Base-by-base conservation (phyloP, 805 yeast species). In the Yamadazyma takamatsuzukensis region DNA sequence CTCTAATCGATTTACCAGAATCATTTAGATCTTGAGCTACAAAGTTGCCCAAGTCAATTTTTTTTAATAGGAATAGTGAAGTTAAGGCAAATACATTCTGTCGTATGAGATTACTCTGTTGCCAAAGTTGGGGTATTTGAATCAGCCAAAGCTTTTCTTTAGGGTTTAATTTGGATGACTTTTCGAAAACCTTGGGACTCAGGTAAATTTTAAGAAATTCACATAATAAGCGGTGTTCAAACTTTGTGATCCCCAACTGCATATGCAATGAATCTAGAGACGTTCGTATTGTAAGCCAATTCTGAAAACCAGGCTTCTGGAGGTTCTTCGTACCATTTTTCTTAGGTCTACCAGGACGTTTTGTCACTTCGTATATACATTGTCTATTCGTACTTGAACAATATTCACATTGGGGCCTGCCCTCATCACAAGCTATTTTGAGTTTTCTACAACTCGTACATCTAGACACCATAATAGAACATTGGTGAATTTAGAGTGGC, bases 401-500 rank as follows among this genome's bases (percentile, higher is more conserved):
- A 35, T 53, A 53, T 26, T 53, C 59, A 32, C 59, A 53, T 7
- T 36, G 16, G 4, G 59, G 59, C 27, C 34, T 37, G 6, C 39
- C 51, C 21, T 48, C 55, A 29, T 53, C 40, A 33, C 57, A 53
- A 50, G 48, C 26, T 4, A 19, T 25, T 18, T 34, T 40, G n/a
- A 40, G 35, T 18, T 22, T 28, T 29, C 33, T 34, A 22, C 44
- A 37, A 23, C 39, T 40, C 21, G 21, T 19, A 19, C 21, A 19
- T 10, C 21, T 19, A 11, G 21, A 8, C 10, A 19, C 10, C 21
- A 8, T 19, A 19, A n/a, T n/a, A n/a, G n/a, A n/a, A n/a, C n/a
- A n/a, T n/a, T n/a, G n/a, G n/a, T n/a, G n/a, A n/a, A n/a, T n/a
- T n/a, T n/a, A n/a, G n/a, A n/a, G n/a, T n/a, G n/a, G n/a, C n/a